These are phyloP conservation scores for Candida tibetensis DNA, from an alignment of 805 yeast genomes.

Conservation along the genomic window DNA sequence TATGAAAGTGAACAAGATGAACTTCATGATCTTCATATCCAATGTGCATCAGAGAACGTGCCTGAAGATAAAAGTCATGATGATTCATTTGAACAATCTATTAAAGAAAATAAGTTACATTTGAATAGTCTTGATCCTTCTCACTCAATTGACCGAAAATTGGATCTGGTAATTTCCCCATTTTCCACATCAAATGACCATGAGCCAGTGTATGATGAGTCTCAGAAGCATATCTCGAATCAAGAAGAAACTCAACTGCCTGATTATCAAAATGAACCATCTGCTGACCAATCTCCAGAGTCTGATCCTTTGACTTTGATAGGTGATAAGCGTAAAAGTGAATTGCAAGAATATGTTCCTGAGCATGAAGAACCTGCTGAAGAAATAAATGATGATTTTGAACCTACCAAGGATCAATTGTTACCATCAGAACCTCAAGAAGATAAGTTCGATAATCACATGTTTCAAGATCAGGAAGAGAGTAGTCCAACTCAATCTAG, in stretches of 20 bases:
- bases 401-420: conserved; percentile 11
- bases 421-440: conserved; percentile 3
- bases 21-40: no score
- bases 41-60: no score
- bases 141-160: neutral
- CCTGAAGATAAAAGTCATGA: neutral
- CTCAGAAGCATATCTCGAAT: no score
- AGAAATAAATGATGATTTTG: conserved; percentile 1
- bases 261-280: neutral
- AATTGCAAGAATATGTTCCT: conserved; percentile 16
- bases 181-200: no score
- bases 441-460: no score
- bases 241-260: no score
- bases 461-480: no score
- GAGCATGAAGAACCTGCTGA: conserved; percentile 3
- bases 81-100: conserved; percentile 1
- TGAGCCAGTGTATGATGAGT: no score
- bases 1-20: no score
- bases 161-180: neutral
- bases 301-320: conserved; percentile 13
- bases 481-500: no score
- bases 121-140: neutral
- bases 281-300: neutral
- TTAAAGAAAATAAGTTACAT: conserved; percentile 3
- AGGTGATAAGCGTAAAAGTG: conserved; percentile 14